Conservation (phyloP, 202 grass and related monocot species). For the Zizania palustris region DNA sequence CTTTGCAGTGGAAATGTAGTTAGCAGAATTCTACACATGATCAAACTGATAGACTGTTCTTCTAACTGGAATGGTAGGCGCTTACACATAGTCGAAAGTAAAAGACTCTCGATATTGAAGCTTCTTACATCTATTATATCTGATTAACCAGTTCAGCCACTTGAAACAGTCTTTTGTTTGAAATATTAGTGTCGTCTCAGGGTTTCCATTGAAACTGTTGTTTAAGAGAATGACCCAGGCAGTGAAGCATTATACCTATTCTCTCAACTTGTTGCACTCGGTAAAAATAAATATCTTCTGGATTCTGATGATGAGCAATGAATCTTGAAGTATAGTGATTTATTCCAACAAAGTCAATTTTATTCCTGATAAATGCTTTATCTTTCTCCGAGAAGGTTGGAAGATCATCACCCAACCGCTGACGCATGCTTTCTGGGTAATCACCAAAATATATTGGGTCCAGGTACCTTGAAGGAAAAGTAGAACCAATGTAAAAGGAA, state of each 20-base stretch:
- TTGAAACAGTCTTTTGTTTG: background rate
- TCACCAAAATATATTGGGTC: slow-evolving; percentile 95
- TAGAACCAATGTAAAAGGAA: slow-evolving; percentile 30
- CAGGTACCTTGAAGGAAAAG: slow-evolving; percentile 63
- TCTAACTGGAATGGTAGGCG: background rate
- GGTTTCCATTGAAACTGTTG: background rate
- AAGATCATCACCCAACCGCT: slow-evolving; percentile 74
- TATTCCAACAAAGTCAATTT: slow-evolving; percentile 93
- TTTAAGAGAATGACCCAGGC: background rate
- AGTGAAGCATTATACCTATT: slow-evolving; percentile 61
- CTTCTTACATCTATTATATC: background rate
- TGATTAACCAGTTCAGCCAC: background rate
- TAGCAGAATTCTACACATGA: background rate
- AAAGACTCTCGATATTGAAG: slow-evolving; percentile 2
- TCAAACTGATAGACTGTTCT: slow-evolving; percentile 4
- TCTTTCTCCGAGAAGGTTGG: slow-evolving; percentile 91
- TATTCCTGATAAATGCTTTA: slow-evolving; percentile 73
- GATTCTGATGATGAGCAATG: slow-evolving; percentile 59
- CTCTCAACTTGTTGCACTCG: slow-evolving; percentile 68
- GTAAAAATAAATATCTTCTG: slow-evolving; percentile 66
- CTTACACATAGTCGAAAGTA: background rate
- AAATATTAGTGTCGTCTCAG: slow-evolving; percentile 4
- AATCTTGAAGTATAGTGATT: slow-evolving; percentile 95
- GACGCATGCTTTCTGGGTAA: slow-evolving; percentile 88
- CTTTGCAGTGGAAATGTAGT: background rate